These are phyloP conservation scores for Trichodelitschia bisporula DNA, from an alignment of 495 filamentous ascomycete species.

Conservation along the genomic window DNA sequence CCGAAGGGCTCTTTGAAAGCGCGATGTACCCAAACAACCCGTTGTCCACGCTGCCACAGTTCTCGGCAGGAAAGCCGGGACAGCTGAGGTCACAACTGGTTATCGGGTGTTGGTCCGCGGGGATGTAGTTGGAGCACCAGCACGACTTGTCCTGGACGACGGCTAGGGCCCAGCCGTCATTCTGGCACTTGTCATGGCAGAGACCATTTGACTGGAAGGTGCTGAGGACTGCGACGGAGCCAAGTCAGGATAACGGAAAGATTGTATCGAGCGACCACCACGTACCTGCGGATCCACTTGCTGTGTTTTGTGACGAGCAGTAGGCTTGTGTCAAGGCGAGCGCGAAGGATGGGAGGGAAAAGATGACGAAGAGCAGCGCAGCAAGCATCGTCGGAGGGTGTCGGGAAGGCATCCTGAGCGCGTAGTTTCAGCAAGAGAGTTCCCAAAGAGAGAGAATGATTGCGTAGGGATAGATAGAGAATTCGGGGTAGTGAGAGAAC, in stretches of 20 bases:
- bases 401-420: no score
- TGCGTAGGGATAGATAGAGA: no score
- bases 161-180: slow-evolving; percentile 39
- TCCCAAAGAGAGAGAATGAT: no score
- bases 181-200: slow-evolving; percentile 28
- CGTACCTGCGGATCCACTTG: slow-evolving; percentile 2
- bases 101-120: slow-evolving; percentile 19
- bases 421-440: not conserved
- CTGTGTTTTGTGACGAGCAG: slow-evolving; percentile 10
- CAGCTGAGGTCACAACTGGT: slow-evolving; percentile 30
- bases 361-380: not conserved
- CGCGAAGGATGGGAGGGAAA: not conserved
- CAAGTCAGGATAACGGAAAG: no score
- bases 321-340: slow-evolving; percentile 3
- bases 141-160: slow-evolving; percentile 37
- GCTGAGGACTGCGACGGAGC: slow-evolving; percentile 21
- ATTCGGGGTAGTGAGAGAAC: no score
- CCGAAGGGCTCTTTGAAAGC: slow-evolving; percentile 7
- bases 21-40: slow-evolving; percentile 36
- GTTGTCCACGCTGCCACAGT: slow-evolving; percentile 30
- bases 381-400: no score
- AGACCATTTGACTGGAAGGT: slow-evolving; percentile 42
- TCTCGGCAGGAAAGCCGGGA: slow-evolving; percentile 40
- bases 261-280: no score
- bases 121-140: slow-evolving; percentile 56